phyloP scores from a whole-genome alignment of 495 filamentous ascomycete species.

The Podospora fimiseda region DNA sequence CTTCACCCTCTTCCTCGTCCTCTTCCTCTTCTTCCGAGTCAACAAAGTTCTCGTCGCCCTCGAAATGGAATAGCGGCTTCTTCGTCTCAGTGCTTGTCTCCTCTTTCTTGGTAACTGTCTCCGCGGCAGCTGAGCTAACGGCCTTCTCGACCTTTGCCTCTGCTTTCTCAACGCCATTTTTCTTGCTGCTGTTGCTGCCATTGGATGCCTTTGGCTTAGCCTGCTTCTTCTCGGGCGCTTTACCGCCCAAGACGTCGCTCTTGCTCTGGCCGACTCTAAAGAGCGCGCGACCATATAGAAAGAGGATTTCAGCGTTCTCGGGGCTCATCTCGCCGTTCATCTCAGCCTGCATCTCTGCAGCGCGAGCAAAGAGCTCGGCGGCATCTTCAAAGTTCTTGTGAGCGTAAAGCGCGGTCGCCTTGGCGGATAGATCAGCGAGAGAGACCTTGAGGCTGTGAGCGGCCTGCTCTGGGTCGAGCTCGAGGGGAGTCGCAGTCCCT shows the following conservation, averaged over 20 bases:
- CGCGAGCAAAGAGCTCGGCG: constrained; percentile 79
- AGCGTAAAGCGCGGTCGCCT: constrained; percentile 57
- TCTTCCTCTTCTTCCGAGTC: constrained; percentile 57
- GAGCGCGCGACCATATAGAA: constrained; percentile 83
- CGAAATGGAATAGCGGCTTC: constrained; percentile 84
- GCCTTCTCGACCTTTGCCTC: neutral
- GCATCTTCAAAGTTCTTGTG: constrained; percentile 80
- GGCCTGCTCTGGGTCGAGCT: constrained; percentile 37
- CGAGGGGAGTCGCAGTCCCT: constrained; percentile 30
- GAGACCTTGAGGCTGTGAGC: constrained; percentile 44
- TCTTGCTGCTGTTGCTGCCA: constrained; percentile 19
- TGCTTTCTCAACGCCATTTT: constrained; percentile 1
- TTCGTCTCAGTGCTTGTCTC: constrained; percentile 29
- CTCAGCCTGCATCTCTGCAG: constrained; percentile 82
- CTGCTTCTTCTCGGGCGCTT: constrained; percentile 56
- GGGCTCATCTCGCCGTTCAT: constrained; percentile 87
- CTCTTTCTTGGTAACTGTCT: constrained; percentile 23
- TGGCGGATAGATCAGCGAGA: constrained; percentile 52
- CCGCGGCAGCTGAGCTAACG: constrained; percentile 2
- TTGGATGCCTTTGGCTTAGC: constrained; percentile 32
- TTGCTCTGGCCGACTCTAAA: constrained; percentile 91
- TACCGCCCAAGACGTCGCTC: constrained; percentile 86
- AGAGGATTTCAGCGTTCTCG: constrained; percentile 87
- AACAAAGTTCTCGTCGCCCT: constrained; percentile 88
- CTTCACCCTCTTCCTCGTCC: constrained; percentile 33